Evolutionary conservation across 805 yeast genomes (phyloP), one percentile per base, ranked within the genome.

Genomic region (Blastobotrys attinorum): DNA sequence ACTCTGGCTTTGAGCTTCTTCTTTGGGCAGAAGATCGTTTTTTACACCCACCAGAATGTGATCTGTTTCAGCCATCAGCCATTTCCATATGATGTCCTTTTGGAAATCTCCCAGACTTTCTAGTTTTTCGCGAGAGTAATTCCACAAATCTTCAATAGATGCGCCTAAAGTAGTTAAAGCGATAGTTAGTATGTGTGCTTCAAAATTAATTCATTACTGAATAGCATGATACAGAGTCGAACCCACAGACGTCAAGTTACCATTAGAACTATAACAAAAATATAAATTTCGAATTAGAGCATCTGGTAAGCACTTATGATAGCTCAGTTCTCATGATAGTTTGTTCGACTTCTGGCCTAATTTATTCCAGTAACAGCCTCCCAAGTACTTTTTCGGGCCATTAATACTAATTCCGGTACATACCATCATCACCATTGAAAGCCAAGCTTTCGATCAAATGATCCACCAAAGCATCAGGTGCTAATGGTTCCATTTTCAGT

Each of bases 381-480:
- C n/a, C n/a, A n/a, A n/a, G n/a, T n/a, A n/a, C n/a, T n/a, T n/a
- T n/a, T n/a, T n/a, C n/a, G n/a, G n/a, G n/a, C n/a, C n/a, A n/a
- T n/a, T n/a, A n/a, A n/a, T n/a, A n/a, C n/a, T n/a, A n/a, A n/a
- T n/a, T n/a, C n/a, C n/a, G n/a, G n/a, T n/a, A 40, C 58, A 21
- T 47, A 60, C 64, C 64, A 25, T 50, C 49, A 37, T 51, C 54
- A 5, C 63, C 65, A 41, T 56, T 56, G 33, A 52, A 47, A 10
- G 64, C 62, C 31, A 61, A 36, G 32, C 48, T 46, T 44, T 61
- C 63, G 20, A 59, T 44, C 25, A 55, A 32, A 46, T 50, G 45
- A 35, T 53, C 59, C 32, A 58, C 56, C 18, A 59, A 39, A 44
- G 59, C 62, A 43, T 60, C 63, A 7, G 59, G 58, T 10, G 61